Base-by-base conservation (phyloP, 331 rosid species). In the Telfairia occidentalis region DNA sequence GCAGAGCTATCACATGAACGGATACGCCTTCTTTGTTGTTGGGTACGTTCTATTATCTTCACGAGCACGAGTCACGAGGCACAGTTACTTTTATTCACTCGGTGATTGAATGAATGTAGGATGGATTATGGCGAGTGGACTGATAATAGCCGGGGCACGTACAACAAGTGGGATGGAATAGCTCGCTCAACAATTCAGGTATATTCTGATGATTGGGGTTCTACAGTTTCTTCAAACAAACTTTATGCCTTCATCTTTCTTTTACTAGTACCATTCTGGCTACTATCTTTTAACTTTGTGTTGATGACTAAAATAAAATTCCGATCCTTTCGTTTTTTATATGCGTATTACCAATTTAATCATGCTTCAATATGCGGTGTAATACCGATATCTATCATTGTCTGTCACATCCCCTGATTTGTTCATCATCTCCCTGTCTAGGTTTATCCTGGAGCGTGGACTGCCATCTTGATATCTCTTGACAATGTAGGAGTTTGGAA, bases 401-500 rank as follows among this genome's bases (percentile, higher is more conserved):
- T 54, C 29, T 16, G 30, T 72, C 9, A 23, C 1, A 10, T n/a
- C 43, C 29, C 34, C 53, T 45, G 24, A 42, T n/a, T 59, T 43
- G 7, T 43, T n/a, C 52, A 32, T n/a, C 52, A 32, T 78, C 34
- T 24, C 7, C 30, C 4, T 63, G 42, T 55, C 29, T 78, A 91
- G 98, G 98, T 94, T 29, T 94, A 94, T 85, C 96, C 98, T 19
- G 97, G 96, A 83, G 98, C 97, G 54, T 91, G 98, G 98, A 86
- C 98, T 2, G 90, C 95, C 69, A 84, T 94, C 77, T 84, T 94
- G 85, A 86, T 94, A 50, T 94, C 98, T 43, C 90, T 94, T 0
- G 98, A 91, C 90, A 94, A 94, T 38, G 98, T 94, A 34, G 97
- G 98, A 50, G 70, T 94, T 28, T 94, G 98, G 98, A 94, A 91